These are phyloP conservation scores for Thraustotheca clavata DNA, from an alignment of 352 stramenopile species.

Conservation along the genomic window DNA sequence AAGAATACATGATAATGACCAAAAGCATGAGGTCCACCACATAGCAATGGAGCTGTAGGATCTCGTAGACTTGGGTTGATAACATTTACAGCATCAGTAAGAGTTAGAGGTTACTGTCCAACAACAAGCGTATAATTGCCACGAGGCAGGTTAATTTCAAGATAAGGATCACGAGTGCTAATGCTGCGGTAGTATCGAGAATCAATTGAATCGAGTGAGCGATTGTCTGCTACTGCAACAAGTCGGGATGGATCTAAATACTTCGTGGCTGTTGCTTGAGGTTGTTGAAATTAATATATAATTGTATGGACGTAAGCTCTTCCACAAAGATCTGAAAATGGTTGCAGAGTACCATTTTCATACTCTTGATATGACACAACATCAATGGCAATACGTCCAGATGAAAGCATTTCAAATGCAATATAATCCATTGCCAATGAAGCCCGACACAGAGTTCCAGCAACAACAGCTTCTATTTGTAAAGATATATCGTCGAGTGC, in stretches of 20 bases:
- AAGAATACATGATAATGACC: constrained; percentile 19
- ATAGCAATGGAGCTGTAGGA: not conserved
- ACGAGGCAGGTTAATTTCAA: constrained; percentile 42
- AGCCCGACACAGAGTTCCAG: not conserved
- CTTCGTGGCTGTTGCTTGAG: not conserved
- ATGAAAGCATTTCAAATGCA: not conserved
- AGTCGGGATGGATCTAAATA: not conserved
- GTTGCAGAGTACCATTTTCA: not conserved
- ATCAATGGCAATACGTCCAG: constrained; percentile 2
- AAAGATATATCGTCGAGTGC: not conserved
- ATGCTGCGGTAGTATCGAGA: constrained; percentile 21
- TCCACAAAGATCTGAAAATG: not conserved
- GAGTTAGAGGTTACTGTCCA: constrained; percentile 51
- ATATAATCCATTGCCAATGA: not conserved
- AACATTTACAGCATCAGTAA: constrained; percentile 38
- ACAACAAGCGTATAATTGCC: constrained; percentile 53
- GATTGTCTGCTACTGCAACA: not conserved
- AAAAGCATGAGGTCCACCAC: not conserved
- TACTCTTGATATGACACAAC: constrained; percentile 8
- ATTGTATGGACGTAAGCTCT: constrained; percentile 9
- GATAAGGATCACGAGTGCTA: constrained; percentile 64
- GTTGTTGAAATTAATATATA: constrained; percentile 4
- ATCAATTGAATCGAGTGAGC: not conserved
- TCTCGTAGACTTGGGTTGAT: not conserved
- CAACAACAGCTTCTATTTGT: not conserved